Evolutionary conservation across 768 basidiomycete species (phyloP).

Genomic region (Rhizopogon roseolus): DNA sequence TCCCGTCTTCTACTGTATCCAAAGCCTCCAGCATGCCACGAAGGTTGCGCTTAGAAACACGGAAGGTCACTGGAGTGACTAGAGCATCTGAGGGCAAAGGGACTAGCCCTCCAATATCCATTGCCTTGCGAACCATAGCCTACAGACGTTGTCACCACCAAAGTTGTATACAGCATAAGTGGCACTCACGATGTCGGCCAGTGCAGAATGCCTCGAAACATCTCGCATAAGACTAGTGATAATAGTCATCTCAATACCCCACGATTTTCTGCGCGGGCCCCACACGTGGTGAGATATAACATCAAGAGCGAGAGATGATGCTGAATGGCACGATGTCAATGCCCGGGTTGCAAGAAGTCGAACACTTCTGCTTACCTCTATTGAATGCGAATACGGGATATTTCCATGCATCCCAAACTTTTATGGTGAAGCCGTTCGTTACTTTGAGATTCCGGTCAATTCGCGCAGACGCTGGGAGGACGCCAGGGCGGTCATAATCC

Average conservation of each 20-base stretch:
- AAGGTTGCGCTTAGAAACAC: constrained; percentile 64
- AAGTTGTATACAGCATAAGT: neutral
- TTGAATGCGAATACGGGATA: constrained; percentile 59
- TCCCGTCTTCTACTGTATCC: constrained; percentile 73
- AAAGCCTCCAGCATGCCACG: constrained; percentile 75
- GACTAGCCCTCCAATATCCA: constrained; percentile 75
- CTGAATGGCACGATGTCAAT: constrained; percentile 5
- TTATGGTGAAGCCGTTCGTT: constrained; percentile 48
- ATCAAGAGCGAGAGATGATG: constrained; percentile 48
- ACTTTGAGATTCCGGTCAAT: constrained; percentile 65
- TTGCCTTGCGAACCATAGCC: constrained; percentile 53
- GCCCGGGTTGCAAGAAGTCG: neutral
- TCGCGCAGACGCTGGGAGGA: constrained; percentile 69
- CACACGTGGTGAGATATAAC: constrained; percentile 75
- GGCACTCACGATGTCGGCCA: constrained; percentile 73
- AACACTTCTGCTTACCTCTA: constrained; percentile 45
- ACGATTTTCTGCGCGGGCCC: constrained; percentile 85
- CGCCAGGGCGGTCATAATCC: constrained; percentile 65
- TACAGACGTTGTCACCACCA: constrained; percentile 14
- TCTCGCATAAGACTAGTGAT: constrained; percentile 83
- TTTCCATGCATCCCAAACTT: constrained; percentile 69
- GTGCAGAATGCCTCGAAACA: constrained; percentile 70
- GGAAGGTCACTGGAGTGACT: constrained; percentile 92
- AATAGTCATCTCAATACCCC: constrained; percentile 95
- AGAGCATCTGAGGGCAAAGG: constrained; percentile 91